Evolutionary conservation across 768 basidiomycete genomes (phyloP).

Genomic region (Crucibulum laeve): DNA sequence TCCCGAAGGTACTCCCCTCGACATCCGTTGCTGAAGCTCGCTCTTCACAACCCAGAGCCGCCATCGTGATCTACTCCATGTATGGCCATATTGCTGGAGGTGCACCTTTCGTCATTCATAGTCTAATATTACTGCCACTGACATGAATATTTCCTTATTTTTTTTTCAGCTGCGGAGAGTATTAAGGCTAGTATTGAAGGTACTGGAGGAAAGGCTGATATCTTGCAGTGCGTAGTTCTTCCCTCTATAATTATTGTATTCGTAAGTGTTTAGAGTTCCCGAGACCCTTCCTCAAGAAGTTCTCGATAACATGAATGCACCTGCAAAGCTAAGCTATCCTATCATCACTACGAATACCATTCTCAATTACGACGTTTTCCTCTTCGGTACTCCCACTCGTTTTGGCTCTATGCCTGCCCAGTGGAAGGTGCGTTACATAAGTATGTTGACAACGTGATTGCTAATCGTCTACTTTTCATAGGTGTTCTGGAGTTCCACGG

Average conservation of each 20-base stretch:
- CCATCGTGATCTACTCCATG: conserved; percentile 53
- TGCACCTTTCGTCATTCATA: conserved; percentile 20
- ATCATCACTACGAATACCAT: conserved; percentile 49
- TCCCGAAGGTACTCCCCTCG: not conserved
- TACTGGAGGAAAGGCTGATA: conserved; percentile 32
- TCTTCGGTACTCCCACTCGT: conserved; percentile 69
- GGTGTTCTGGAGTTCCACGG: conserved; percentile 77
- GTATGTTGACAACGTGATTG: not conserved
- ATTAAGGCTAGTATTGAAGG: conserved; percentile 24
- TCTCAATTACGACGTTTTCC: conserved; percentile 53
- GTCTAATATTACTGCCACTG: not conserved
- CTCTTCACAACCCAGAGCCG: conserved; percentile 29
- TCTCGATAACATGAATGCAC: conserved; percentile 56
- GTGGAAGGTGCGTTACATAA: conserved; percentile 21
- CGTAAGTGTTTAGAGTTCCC: conserved; percentile 34
- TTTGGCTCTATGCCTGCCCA: conserved; percentile 77
- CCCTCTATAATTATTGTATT: not conserved
- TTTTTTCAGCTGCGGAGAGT: conserved; percentile 40
- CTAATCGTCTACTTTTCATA: conserved; percentile 14
- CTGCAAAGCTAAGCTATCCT: conserved; percentile 56
- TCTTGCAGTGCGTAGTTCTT: conserved; percentile 35
- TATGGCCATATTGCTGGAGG: conserved; percentile 51
- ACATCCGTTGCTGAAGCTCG: too few relatives aligned
- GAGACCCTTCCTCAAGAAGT: conserved; percentile 66
- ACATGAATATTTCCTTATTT: not conserved